Evolutionary conservation across 2,329 filamentous ascomycete genomes (phyloP), one percentile per base, ranked within the genome.

Genomic region (Tolypocladium album): DNA sequence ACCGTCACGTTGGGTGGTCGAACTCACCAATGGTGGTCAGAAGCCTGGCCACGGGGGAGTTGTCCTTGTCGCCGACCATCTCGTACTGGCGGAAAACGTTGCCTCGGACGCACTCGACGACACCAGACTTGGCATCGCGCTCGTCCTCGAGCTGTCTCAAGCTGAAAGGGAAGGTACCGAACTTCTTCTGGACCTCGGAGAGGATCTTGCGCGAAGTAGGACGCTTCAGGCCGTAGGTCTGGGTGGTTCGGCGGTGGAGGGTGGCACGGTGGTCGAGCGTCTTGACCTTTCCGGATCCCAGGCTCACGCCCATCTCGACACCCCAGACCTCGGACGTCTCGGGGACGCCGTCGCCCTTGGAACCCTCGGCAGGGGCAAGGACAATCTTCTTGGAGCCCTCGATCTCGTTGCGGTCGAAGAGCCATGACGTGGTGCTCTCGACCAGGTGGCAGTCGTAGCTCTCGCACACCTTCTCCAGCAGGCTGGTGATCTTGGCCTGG

Each of bases 321-420:
- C 94, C 94, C 94, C 94, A 99, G 63, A 96, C 92, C 74, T 99
- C 94, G 66, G 90, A 88, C 60, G 96, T 79, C 71, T 95, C 93
- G 61, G 94, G 89, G 61, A 86, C 76, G 70, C 94, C 94, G 63
- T 99, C 94, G 60, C 93, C 93, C 80, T 92, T 95, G 72, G 89
- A 86, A 65, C 90, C 90, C 70, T 97, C 92, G 58, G 87, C 84
- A 40, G 92, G 89, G 31, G 91, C 84, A 61, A 99, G 81, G 66
- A 99, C 94, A 71, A 99, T 96, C 86, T 97, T 97, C 87, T 97
- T 97, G 82, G 88, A 74, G 69, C 90, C 89, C 80, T 99, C 94
- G 65, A 99, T 97, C 77, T 99, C 94, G 77, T 97, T 96, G 74
- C 90, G 89, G 72, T 91, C 92, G 74, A 99, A 97, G 62, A 91